Base-by-base conservation (phyloP, 169 alveolate species). In the Hepatocystis sp. region DNA sequence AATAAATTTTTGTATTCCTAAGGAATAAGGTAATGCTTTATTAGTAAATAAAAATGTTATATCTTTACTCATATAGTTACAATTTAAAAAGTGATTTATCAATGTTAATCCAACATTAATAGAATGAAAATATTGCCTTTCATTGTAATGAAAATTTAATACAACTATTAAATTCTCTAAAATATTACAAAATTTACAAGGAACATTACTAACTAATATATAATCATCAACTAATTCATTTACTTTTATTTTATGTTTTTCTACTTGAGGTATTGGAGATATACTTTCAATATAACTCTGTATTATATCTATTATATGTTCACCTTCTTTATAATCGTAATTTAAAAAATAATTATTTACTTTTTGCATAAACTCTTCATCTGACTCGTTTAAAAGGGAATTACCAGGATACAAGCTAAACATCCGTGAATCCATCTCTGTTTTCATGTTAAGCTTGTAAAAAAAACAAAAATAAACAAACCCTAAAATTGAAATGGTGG, bases 61-160 rank as follows among this genome's bases (percentile, higher is more conserved):
- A 30, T 81, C 89, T 55, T 81, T 81, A 63, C 89, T 81, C 89
- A 81, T 63, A 47, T 81, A 81, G 34, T 81, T 63, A 53, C 84
- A 61, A 40, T 36, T 44, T 47, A 36, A 40, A 61, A 81, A 81
- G 30, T 81, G 42, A 17, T 81, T 39, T 1, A 81, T 81, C 40
- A 81, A 61, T 11, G 89, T 81, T 52, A 81, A 63, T 61, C 84
- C 89, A 36, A 81, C 67, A 28, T 42, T 10, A 17, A 81, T 11
- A 4, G 68, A 34, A 28, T 81, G 89, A 13, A 81, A 81, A 81
- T 34, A 61, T 63, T 63, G 60, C 46, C 89, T 81, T 81, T 81
- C 89, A 28, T 81, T 81, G 44, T 36, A 81, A 47, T 63, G 84
- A 65, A 81, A 81, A 47, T 81, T 81, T 63, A 81, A 49, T 30